Evolutionary conservation across 2,329 filamentous ascomycete genomes (phyloP).

Genomic region (Cryphonectria parasitica): DNA sequence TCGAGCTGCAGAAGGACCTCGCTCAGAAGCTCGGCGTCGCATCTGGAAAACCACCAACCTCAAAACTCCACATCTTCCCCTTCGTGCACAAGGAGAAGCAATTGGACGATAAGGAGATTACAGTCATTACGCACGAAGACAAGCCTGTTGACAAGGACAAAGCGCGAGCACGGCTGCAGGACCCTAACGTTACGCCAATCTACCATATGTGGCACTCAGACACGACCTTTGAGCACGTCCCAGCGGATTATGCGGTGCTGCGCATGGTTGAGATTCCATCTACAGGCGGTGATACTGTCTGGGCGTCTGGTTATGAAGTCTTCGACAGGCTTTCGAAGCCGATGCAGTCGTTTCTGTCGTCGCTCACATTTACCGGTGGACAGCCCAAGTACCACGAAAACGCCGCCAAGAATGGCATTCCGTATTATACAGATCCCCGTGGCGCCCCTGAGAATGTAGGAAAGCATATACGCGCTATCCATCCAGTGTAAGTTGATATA

Average conservation of each 20-base stretch:
- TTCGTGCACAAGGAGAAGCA: slow-evolving; percentile 59
- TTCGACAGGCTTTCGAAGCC: slow-evolving; percentile 65
- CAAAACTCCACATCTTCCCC: slow-evolving; percentile 64
- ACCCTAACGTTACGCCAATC: slow-evolving; percentile 40
- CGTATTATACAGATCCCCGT: slow-evolving; percentile 48
- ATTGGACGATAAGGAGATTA: slow-evolving; percentile 63
- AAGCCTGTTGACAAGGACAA: no score
- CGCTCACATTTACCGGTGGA: slow-evolving; percentile 58
- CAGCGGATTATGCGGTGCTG: slow-evolving; percentile 65
- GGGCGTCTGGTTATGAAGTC: slow-evolving; percentile 69
- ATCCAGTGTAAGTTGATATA: no score
- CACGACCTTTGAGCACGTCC: slow-evolving; percentile 67
- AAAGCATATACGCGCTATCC: background rate
- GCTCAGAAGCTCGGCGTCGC: slow-evolving; percentile 58
- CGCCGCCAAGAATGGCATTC: background rate
- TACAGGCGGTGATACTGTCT: slow-evolving; percentile 61
- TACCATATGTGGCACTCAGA: slow-evolving; percentile 61
- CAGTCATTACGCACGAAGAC: no score
- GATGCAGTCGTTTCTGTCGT: slow-evolving; percentile 62
- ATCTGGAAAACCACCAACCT: slow-evolving; percentile 42
- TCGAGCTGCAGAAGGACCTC: slow-evolving; percentile 68
- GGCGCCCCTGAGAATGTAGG: slow-evolving; percentile 57
- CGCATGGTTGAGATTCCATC: slow-evolving; percentile 57
- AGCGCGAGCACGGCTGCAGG: no score
- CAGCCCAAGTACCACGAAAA: slow-evolving; percentile 41